These are phyloP conservation scores for Lathyrus aphaca DNA, from an alignment of 306 rosid species.

Conservation along the genomic window DNA sequence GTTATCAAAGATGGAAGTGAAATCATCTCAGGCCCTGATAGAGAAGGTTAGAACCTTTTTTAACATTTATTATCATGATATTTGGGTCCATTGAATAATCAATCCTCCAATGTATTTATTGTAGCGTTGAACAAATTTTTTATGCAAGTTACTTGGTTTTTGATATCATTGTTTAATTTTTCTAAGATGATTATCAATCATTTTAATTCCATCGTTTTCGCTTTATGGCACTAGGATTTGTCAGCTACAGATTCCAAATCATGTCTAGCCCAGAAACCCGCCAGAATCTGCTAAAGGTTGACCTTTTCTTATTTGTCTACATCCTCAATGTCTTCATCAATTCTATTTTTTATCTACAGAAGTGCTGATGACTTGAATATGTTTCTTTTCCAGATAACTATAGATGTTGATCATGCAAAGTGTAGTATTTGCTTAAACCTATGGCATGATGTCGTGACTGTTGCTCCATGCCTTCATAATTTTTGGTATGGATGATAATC, in stretches of 20 bases:
- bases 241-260: conserved; percentile 63
- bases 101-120: neutral
- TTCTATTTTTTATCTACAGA: conserved; percentile 14
- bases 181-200: conserved; percentile 27
- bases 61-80: conserved; percentile 18
- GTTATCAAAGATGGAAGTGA: conserved; percentile 73
- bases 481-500: conserved; percentile 65
- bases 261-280: conserved; percentile 55
- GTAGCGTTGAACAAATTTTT: conserved; percentile 16
- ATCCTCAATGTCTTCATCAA: conserved; percentile 15
- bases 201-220: conserved; percentile 20
- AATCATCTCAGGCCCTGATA: conserved; percentile 63
- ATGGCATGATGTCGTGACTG: conserved; percentile 93
- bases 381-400: conserved; percentile 60
- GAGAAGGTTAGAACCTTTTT: conserved; percentile 58
- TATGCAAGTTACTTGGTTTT: conserved; percentile 32
- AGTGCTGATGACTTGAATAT: conserved; percentile 36
- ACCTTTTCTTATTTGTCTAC: conserved; percentile 12
- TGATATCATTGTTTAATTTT: conserved; percentile 19
- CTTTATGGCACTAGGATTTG: conserved; percentile 54
- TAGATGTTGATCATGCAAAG: conserved; percentile 81
- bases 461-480: conserved; percentile 92
- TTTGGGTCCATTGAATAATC: conserved; percentile 28
- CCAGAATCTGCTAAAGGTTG: conserved; percentile 62
- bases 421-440: conserved; percentile 91